Conservation (phyloP, 148 eudicot genomes). For the Camellia lanceoleosa region DNA sequence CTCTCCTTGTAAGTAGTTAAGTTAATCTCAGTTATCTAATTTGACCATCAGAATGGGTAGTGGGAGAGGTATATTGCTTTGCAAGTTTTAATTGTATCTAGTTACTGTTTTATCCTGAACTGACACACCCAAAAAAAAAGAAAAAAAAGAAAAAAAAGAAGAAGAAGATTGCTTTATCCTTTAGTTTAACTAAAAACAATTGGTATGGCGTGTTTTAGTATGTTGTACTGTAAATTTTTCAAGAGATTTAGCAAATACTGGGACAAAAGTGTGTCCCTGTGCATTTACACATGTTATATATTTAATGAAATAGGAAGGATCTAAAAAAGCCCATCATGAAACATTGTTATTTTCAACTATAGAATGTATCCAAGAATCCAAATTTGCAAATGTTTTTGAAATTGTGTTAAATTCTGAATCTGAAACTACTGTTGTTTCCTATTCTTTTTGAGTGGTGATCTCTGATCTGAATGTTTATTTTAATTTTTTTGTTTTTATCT, state of each 20-base stretch:
- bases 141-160: no score
- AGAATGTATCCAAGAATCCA: neutral
- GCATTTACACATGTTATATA: neutral
- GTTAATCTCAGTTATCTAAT: neutral
- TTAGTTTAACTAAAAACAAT: neutral
- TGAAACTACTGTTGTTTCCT: neutral
- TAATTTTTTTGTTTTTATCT: neutral
- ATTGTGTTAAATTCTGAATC: neutral
- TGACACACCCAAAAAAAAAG: neutral
- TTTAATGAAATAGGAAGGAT: neutral
- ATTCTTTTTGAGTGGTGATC: neutral
- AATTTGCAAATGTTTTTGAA: neutral
- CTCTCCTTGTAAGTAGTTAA: neutral
- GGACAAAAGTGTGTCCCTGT: neutral
- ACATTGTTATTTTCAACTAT: neutral
- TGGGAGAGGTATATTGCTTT: neutral
- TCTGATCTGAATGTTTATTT: neutral
- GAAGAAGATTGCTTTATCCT: neutral
- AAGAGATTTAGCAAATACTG: neutral
- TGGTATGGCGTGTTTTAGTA: neutral
- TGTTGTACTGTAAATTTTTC: neutral
- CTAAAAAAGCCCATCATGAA: no score
- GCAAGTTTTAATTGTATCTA: neutral
- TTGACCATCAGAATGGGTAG: slow-evolving; percentile 6
- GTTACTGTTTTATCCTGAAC: neutral